These are phyloP conservation scores for Rehmannia glutinosa DNA, from an alignment of 257 asterid species.

Conservation along the genomic window DNA sequence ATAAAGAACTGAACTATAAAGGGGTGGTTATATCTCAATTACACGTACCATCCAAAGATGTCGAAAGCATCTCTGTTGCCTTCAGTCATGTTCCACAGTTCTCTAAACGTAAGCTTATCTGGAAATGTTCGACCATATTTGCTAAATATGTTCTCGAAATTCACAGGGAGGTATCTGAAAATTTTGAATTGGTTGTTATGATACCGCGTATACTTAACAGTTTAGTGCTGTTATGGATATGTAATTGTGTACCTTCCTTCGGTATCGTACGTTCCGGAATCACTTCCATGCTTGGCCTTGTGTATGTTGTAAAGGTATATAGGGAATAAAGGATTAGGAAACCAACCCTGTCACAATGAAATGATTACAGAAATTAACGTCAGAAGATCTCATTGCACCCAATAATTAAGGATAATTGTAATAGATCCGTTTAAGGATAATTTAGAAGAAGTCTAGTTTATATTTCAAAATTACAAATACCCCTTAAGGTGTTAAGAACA, in stretches of 20 bases:
- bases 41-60: constrained; percentile 40
- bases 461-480: too few relatives aligned
- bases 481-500: too few relatives aligned
- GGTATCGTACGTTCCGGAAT: constrained; percentile 61
- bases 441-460: too few relatives aligned
- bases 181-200: too few relatives aligned
- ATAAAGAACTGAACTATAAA: too few relatives aligned
- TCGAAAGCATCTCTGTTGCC: constrained; percentile 58
- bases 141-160: constrained; percentile 81
- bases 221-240: background rate
- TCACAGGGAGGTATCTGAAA: constrained; percentile 54
- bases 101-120: constrained; percentile 61
- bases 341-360: constrained; percentile 56
- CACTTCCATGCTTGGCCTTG: constrained; percentile 82
- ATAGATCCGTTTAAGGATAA: too few relatives aligned
- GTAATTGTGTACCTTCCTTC: constrained; percentile 66
- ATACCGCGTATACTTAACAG: background rate
- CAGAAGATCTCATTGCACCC: background rate
- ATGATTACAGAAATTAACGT: too few relatives aligned
- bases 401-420: too few relatives aligned
- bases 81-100: constrained; percentile 75
- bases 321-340: constrained; percentile 72
- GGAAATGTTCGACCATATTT: constrained; percentile 56
- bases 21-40: too few relatives aligned
- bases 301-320: constrained; percentile 68